Evolutionary conservation across 2,329 filamentous ascomycete genomes (phyloP), one percentile per base, ranked within the genome.

Genomic region (Ceratocystis eucalypticola): DNA sequence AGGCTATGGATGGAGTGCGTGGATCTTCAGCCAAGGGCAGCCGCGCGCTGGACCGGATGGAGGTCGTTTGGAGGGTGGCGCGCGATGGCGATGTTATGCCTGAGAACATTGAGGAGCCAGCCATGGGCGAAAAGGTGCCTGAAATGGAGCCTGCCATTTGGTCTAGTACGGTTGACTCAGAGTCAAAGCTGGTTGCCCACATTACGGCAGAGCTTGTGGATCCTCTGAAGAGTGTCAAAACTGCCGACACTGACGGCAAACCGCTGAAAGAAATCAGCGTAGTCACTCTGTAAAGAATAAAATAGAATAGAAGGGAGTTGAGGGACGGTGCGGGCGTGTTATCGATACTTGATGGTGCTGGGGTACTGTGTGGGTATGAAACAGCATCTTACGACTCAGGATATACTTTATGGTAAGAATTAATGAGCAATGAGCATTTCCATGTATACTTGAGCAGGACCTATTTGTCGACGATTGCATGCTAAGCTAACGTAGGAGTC

Each of bases 1-100:
- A 84, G 48, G 79, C 80, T 65, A 89, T 99, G 84, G 94, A 99
- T 71, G 94, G 94, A 2, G 92, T 99, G 75, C 96, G 96, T 74
- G 94, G 94, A 0, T 92, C 88, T 3, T 85, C 81, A 25, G 82
- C 86, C 41, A 96, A 96, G 74, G 94, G 94, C 0, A 88, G 88
- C 0, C 81, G 87, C 55, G 90, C 89, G 0, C 84, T 96, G 7
- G 93, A 99, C 73, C 83, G 84, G 50, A 78, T 97, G 28, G 86
- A 89, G 10, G 88, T 97, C 0, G 87, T 96, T 0, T 99, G 94
- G 94, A 84, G 85, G 50, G 75, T 76, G 1, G 66, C 63, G 4
- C 50, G 53, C 22, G 62, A 64, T 41, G 48, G 65, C 5, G 45
- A 57, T 8, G 37, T 74, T 0, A 71, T 70, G 5, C 73, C 75